Conservation (phyloP, 2,329 filamentous ascomycete species). For the Colletotrichum orchidophilum region DNA sequence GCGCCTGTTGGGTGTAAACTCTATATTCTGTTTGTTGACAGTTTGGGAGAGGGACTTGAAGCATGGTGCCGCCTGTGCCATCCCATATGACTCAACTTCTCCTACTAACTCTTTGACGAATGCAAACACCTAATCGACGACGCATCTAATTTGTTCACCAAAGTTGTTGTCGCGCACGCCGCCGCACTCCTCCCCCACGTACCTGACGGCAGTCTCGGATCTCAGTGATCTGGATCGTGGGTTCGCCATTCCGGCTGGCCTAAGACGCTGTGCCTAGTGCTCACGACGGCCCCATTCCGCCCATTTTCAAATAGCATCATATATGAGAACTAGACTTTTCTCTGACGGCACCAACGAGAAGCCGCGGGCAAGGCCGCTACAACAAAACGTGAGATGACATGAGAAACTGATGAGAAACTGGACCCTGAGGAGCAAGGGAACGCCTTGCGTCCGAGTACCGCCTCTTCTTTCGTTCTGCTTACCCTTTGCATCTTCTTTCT, state of each 20-base stretch:
- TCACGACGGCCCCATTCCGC: neutral
- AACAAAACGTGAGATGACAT: conserved; percentile 21
- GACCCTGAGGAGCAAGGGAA: conserved; percentile 15
- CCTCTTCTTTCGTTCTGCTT: neutral
- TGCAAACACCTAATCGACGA: conserved; percentile 20
- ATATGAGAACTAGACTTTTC: neutral
- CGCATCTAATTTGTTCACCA: conserved; percentile 8
- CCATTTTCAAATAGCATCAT: neutral
- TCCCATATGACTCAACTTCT: neutral
- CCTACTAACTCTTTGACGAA: neutral
- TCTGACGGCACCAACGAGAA: neutral
- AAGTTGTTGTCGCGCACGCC: conserved; percentile 10
- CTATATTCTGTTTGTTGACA: neutral
- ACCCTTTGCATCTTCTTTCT: neutral
- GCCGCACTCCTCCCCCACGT: conserved; percentile 12
- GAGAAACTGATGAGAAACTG: conserved; percentile 12
- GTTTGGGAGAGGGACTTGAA: neutral
- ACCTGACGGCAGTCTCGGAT: neutral
- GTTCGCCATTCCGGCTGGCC: conserved; percentile 16
- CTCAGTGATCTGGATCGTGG: conserved; percentile 21
- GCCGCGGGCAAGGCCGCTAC: neutral
- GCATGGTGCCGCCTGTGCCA: neutral
- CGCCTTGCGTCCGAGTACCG: conserved; percentile 18
- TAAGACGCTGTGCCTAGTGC: neutral
- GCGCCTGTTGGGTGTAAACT: neutral